Evolutionary conservation across 2,329 filamentous ascomycete genomes (phyloP).

Genomic region (Fusarium sp.): DNA sequence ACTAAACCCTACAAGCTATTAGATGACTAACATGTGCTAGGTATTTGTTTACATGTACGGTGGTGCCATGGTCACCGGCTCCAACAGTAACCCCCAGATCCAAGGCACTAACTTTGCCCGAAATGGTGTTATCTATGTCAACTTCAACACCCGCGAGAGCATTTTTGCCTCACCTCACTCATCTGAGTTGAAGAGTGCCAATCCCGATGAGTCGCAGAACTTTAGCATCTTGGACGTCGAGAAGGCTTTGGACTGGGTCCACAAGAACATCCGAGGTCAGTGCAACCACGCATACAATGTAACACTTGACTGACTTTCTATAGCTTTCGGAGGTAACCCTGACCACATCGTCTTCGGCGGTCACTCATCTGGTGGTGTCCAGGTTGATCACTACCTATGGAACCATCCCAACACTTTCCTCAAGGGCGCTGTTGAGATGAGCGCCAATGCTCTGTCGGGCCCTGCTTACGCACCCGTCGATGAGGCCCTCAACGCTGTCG

Average conservation of each 20-base stretch:
- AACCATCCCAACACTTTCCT: conserved; percentile 58
- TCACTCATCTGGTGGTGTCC: conserved; percentile 56
- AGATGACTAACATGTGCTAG: conserved; percentile 11
- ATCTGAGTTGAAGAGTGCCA: conserved; percentile 51
- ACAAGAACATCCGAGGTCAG: conserved; percentile 44
- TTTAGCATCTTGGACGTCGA: conserved; percentile 49
- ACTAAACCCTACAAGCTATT: background rate
- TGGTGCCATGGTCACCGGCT: conserved; percentile 52
- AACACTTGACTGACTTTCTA: conserved; percentile 2
- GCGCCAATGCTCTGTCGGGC: conserved; percentile 59
- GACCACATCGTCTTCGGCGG: conserved; percentile 63
- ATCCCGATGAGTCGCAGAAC: conserved; percentile 44
- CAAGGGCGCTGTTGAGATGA: conserved; percentile 59
- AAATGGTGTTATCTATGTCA: conserved; percentile 57
- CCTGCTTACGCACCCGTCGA: conserved; percentile 57
- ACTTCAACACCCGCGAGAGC: conserved; percentile 60
- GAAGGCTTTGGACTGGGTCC: conserved; percentile 49
- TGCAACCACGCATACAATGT: no score
- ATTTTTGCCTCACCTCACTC: conserved; percentile 63
- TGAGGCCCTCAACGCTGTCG: conserved; percentile 56
- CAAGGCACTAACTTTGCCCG: conserved; percentile 56
- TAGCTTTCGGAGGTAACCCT: conserved; percentile 62
- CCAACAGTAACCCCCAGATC: conserved; percentile 58
- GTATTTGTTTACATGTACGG: conserved; percentile 62
- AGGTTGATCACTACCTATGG: conserved; percentile 61